Evolutionary conservation across 2,329 filamentous ascomycete species (phyloP), one percentile per base, ranked within the genome.

Genomic region (Chrysoporthe austroafricana): DNA sequence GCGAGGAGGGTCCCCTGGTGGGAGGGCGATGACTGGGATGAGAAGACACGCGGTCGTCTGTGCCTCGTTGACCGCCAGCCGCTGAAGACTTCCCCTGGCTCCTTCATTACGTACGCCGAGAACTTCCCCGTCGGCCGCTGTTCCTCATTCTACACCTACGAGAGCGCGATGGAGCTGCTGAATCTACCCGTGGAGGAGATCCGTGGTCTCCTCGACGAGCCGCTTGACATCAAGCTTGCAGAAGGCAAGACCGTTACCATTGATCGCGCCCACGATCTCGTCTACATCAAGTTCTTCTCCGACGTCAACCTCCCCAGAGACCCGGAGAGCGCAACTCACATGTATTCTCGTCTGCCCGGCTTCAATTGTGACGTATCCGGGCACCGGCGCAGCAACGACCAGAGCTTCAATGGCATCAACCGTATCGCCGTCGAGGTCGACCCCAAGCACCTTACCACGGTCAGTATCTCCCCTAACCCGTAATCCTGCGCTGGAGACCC

Each of bases 211-310:
- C 16, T 56, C 32, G 32, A 56, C 26, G 16, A n/a, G 32, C 52
- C 52, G 1, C 13, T 18, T 32, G 52, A 56, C 32, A 36, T 56
- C 52, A 32, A 36, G 14, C 52, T 56, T 14, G 52, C 26, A 21
- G 52, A 36, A 2, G n/a, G n/a, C 52, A 18, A 56, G 52, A 36
- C 52, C 4, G n/a, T 56, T 21, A 56, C 52, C 26, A 56, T 56
- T 4, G 52, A 56, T n/a, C 26, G 9, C 13, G 52, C 32, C 16
- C 32, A 36, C 52, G 52, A 56, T 21, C 32, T 56, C 14, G 32
- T 26, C 26, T 56, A 56, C 52, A 8, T 56, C 52, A 56, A 56
- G 52, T 56, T 56, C 32, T 36, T 36, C 52, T n/a, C 6, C n/a
- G 32, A n/a, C 6, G 32, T 18, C 14, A 32, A 56, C 7, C 4